Conservation (phyloP, 2,329 filamentous ascomycete genomes). For the Cordyceps cateniannulata region DNA sequence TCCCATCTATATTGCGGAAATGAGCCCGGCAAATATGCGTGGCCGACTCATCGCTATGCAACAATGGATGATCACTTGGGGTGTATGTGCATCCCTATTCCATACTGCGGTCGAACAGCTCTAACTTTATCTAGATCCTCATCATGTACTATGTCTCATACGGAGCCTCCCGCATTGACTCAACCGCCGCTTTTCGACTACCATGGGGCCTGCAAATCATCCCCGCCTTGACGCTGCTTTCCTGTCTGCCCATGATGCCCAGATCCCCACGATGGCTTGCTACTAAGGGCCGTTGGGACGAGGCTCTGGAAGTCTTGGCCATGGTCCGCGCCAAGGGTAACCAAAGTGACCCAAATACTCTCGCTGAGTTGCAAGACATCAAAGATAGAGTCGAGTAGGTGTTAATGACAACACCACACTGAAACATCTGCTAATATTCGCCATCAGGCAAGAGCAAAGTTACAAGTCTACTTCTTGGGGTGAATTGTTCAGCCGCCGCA, state of each 20-base stretch:
- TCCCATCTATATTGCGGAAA: slow-evolving; percentile 59
- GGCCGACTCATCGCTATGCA: slow-evolving; percentile 62
- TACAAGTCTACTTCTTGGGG: slow-evolving; percentile 19
- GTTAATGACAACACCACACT: no score
- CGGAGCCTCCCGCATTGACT: slow-evolving; percentile 51
- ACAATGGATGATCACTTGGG: slow-evolving; percentile 34
- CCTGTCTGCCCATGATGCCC: slow-evolving; percentile 50
- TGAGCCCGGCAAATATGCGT: slow-evolving; percentile 36
- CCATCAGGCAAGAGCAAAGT: slow-evolving; percentile 9
- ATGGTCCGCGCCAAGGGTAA: slow-evolving; percentile 49
- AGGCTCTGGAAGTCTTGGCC: slow-evolving; percentile 42
- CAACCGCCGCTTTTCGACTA: slow-evolving; percentile 51
- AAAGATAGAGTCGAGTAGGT: slow-evolving; percentile 22
- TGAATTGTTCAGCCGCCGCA: slow-evolving; percentile 33
- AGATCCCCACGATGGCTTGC: slow-evolving; percentile 57
- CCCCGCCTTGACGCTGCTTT: slow-evolving; percentile 48
- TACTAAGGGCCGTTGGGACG: slow-evolving; percentile 51
- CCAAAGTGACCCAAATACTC: slow-evolving; percentile 42
- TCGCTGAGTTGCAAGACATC: slow-evolving; percentile 50
- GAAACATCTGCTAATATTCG: background rate
- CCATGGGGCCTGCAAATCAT: slow-evolving; percentile 60
- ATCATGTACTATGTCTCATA: slow-evolving; percentile 64
- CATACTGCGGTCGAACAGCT: slow-evolving; percentile 28
- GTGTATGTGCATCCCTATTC: slow-evolving; percentile 46
- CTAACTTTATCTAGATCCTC: slow-evolving; percentile 36